Evolutionary conservation across 257 asterid species (phyloP).

Genomic region (Linaria vulgaris): DNA sequence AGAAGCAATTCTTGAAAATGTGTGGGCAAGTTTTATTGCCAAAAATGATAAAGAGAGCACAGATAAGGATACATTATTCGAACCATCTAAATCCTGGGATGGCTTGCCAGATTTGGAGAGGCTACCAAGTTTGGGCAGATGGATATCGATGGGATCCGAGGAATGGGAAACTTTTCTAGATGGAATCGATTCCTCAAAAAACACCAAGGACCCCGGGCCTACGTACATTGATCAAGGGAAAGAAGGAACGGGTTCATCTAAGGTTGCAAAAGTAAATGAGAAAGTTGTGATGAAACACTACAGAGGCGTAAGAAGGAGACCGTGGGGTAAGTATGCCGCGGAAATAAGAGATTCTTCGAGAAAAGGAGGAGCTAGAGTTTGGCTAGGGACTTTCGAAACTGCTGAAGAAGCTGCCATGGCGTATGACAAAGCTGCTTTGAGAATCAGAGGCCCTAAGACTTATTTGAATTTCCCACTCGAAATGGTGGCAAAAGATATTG

Average conservation of each 20-base stretch:
- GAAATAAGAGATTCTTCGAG: conserved; percentile 71
- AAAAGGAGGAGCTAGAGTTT: conserved; percentile 67
- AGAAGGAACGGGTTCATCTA: neutral
- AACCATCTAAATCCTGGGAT: conserved; percentile 35
- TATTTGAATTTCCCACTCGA: conserved; percentile 60
- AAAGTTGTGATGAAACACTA: conserved; percentile 35
- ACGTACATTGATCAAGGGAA: neutral
- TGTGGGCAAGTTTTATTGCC: conserved; percentile 67
- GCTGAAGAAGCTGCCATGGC: conserved; percentile 88
- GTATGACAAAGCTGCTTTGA: conserved; percentile 66
- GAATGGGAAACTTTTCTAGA: conserved; percentile 64
- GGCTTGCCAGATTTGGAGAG: conserved; percentile 49
- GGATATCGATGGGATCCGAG: conserved; percentile 73
- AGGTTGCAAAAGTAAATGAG: too few relatives aligned
- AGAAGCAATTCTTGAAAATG: conserved; percentile 51
- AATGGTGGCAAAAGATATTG: conserved; percentile 31
- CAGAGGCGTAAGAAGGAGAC: conserved; percentile 73
- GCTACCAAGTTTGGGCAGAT: conserved; percentile 68
- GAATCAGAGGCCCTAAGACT: conserved; percentile 67
- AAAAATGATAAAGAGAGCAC: conserved; percentile 17
- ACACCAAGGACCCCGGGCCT: neutral
- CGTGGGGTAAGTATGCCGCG: conserved; percentile 86
- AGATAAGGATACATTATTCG: neutral
- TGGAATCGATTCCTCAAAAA: conserved; percentile 24
- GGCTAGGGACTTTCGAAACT: conserved; percentile 78